Evolutionary conservation across 2,329 filamentous ascomycete species (phyloP), one percentile per base, ranked within the genome.

Genomic region (Nemania abortiva): DNA sequence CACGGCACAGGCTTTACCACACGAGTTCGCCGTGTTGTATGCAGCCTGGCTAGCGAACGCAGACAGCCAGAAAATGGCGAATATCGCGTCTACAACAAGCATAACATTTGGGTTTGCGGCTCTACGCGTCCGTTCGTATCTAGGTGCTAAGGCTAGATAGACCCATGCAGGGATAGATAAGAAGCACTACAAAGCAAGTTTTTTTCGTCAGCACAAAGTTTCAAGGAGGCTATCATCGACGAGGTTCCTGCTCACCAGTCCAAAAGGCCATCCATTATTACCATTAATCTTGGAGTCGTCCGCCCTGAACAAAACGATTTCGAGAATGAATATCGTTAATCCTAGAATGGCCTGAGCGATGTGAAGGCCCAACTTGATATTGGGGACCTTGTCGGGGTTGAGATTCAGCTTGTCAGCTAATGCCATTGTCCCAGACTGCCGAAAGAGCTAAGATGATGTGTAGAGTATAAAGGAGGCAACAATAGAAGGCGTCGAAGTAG

Each of bases 21-120:
- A 91, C 31, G 83, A 80, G 68, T 83, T 83, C 24, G 83, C 82
- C 2, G 84, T 83, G 80, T 91, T 91, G 80, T 88, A 91, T 9
- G 87, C 84, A 2, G 90, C 89, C 76, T 91, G 88, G 20, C 88
- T 86, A 34, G 90, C 86, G 76, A 91, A 92, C 20, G 87, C 90
- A 2, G 89, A 90, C 52, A 92, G 82, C 89, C 90, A 92, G 70
- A 91, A 80, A 72, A 92, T 78, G 75, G 82, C 81, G 76, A 85
- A 90, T 66, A 89, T 47, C n/a, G 79, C 79, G 75, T 92, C 90
- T 37, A 91, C 82, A 9, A 79, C 81, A 27, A 88, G 80, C 84
- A 92, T 89, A 69, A 84, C 89, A 72, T 89, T 86, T 2, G 89
- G 88, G 67, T 91, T 83, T 59, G 89, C 90, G 62, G 89, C 83